Conservation (phyloP, 805 yeast genomes). For the Pichia sporocuriosa region DNA sequence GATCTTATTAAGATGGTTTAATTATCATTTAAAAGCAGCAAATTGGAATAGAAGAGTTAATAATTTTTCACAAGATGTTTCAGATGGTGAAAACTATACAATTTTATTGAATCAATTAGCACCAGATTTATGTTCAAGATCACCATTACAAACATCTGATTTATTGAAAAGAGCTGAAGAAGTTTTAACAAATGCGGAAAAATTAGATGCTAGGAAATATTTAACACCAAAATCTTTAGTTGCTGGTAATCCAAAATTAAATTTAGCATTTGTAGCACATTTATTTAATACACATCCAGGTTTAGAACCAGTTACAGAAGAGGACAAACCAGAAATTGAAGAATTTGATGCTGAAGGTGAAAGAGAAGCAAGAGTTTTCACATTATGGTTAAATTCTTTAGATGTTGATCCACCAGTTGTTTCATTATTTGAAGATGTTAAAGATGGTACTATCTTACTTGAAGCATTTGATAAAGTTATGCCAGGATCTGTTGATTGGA, state of each 20-base stretch:
- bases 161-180: slow-evolving; percentile 79
- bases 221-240: slow-evolving; percentile 89
- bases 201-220: slow-evolving; percentile 86
- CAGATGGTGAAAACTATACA: slow-evolving; percentile 94
- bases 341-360: slow-evolving; percentile 99
- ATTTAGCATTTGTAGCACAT: slow-evolving; percentile 95
- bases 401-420: slow-evolving; percentile 96
- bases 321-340: slow-evolving; percentile 88
- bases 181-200: slow-evolving; percentile 80
- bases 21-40: slow-evolving; percentile 90
- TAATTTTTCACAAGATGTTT: slow-evolving; percentile 81
- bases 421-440: slow-evolving; percentile 85
- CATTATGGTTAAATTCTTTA: slow-evolving; percentile 92
- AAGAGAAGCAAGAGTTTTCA: slow-evolving; percentile 97
- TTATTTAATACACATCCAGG: slow-evolving; percentile 96
- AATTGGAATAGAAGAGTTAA: slow-evolving; percentile 79
- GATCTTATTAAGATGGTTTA: slow-evolving; percentile 94
- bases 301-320: slow-evolving; percentile 88
- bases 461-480: slow-evolving; percentile 94
- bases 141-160: slow-evolving; percentile 76
- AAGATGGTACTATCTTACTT: slow-evolving; percentile 81
- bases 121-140: slow-evolving; percentile 73
- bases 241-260: slow-evolving; percentile 93
- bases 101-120: slow-evolving; percentile 81
- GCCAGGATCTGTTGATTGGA: slow-evolving; percentile 82